Conservation (phyloP, 352 stramenopile genomes). For the Pythium graminicola region DNA sequence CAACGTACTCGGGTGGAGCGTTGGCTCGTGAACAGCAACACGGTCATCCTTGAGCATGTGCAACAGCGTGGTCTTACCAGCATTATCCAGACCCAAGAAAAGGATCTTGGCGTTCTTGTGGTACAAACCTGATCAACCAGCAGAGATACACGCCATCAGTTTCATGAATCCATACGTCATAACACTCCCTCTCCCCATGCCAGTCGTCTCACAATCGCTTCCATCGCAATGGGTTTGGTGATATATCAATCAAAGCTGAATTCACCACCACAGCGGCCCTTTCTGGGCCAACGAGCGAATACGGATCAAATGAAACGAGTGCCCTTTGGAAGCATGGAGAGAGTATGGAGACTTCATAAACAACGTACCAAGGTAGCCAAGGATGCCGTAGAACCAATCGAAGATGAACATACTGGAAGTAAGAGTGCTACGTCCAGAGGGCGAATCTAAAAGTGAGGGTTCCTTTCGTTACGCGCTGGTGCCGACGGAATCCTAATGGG, state of each 20-base stretch:
- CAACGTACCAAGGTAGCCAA: slow-evolving; percentile 90
- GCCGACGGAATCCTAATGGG: slow-evolving; percentile 17
- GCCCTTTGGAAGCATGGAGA: too few relatives aligned
- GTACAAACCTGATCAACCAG: slow-evolving; percentile 92
- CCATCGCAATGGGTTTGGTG: too few relatives aligned
- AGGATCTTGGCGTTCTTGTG: slow-evolving; percentile 99
- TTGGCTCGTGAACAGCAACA: slow-evolving; percentile 94
- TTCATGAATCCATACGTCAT: not conserved
- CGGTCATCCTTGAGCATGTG: slow-evolving; percentile 99
- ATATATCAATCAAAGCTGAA: too few relatives aligned
- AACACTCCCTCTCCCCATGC: not conserved
- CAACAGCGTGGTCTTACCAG: slow-evolving; percentile 99
- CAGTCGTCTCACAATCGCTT: too few relatives aligned
- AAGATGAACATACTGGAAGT: slow-evolving; percentile 87
- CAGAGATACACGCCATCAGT: not conserved
- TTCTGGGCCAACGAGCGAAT: too few relatives aligned
- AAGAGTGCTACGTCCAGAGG: not conserved
- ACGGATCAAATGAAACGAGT: too few relatives aligned
- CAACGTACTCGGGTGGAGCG: slow-evolving; percentile 90
- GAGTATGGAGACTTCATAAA: too few relatives aligned
- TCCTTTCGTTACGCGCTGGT: slow-evolving; percentile 11
- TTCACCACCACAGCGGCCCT: too few relatives aligned
- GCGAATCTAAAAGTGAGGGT: slow-evolving; percentile 24
- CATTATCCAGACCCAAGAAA: slow-evolving; percentile 99
- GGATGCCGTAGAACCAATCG: slow-evolving; percentile 94